Base-by-base conservation (phyloP, 2,329 filamentous ascomycete genomes). In the Verticillium dahliae region DNA sequence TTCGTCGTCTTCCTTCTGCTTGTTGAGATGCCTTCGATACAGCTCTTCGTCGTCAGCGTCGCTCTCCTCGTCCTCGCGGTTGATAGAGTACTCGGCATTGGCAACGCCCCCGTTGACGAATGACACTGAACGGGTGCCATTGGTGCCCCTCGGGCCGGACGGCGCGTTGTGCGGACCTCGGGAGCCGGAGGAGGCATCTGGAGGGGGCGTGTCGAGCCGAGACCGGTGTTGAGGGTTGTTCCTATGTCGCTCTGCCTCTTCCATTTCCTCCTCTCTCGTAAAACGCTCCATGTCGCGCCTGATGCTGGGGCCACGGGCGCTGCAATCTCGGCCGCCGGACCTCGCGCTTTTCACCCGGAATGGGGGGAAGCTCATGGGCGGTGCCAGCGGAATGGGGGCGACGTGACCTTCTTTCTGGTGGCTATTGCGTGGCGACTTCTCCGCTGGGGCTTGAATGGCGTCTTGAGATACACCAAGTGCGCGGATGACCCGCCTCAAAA, bases 321-420 rank as follows among this genome's bases (percentile, higher is more conserved):
- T 0, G 92, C 88, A 69, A 99, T 99, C 73, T 99, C 96, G 62
- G 89, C 89, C 0, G 95, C 91, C 15, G 99, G 0, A 92, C 93
- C 72, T 96, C 95, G 31, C 95, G 88, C 92, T 97, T 96, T 72
- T 98, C 95, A 1, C 91, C 89, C 0, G 95, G 95, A 57, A 99
- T 97, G n/a, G n/a, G n/a, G n/a, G n/a, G n/a, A n/a, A n/a, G n/a
- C n/a, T n/a, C n/a, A n/a, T n/a, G n/a, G n/a, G n/a, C n/a, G n/a
- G n/a, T n/a, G n/a, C n/a, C n/a, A n/a, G n/a, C n/a, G n/a, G n/a
- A n/a, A n/a, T n/a, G n/a, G n/a, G n/a, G n/a, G n/a, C n/a, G n/a
- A n/a, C n/a, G n/a, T n/a, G n/a, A n/a, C n/a, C n/a, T n/a, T n/a
- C n/a, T n/a, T n/a, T n/a, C n/a, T n/a, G n/a, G n/a, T n/a, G n/a